Conservation (phyloP, 768 basidiomycete genomes). For the Lentinula boryana region DNA sequence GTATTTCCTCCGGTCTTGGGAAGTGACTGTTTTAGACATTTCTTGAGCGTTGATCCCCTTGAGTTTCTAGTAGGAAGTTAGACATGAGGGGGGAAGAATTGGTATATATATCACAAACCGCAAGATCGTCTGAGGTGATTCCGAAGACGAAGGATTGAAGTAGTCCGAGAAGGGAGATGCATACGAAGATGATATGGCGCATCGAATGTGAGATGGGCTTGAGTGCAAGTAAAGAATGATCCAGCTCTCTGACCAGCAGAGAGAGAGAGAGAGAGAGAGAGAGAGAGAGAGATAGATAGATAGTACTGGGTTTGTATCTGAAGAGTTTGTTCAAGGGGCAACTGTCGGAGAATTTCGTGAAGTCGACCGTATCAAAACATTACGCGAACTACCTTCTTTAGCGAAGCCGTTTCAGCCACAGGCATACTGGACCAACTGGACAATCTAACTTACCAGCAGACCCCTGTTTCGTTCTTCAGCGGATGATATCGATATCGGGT, state of each 20-base stretch:
- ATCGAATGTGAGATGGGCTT: background rate
- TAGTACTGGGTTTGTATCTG: too few relatives aligned
- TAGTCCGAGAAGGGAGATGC: background rate
- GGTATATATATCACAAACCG: background rate
- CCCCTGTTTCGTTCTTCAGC: too few relatives aligned
- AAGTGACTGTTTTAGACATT: background rate
- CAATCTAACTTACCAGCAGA: too few relatives aligned
- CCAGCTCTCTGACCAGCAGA: background rate
- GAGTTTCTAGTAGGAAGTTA: background rate
- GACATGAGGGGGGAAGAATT: background rate
- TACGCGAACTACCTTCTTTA: too few relatives aligned
- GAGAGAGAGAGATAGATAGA: background rate
- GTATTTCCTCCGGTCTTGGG: background rate
- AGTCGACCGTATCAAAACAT: too few relatives aligned
- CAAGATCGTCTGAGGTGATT: background rate
- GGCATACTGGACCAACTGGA: too few relatives aligned
- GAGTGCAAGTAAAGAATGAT: background rate
- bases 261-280: background rate
- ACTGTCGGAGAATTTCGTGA: too few relatives aligned
- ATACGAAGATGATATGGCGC: background rate
- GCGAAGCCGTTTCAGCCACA: too few relatives aligned
- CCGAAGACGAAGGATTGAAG: background rate
- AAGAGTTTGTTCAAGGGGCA: too few relatives aligned
- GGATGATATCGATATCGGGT: too few relatives aligned
- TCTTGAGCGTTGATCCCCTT: background rate